Percentiles rank a stretch among this genome's conserved stretches.
phyloP scores from a whole-genome alignment of 257 asterid species.

The Forsythia viridissima region DNA sequence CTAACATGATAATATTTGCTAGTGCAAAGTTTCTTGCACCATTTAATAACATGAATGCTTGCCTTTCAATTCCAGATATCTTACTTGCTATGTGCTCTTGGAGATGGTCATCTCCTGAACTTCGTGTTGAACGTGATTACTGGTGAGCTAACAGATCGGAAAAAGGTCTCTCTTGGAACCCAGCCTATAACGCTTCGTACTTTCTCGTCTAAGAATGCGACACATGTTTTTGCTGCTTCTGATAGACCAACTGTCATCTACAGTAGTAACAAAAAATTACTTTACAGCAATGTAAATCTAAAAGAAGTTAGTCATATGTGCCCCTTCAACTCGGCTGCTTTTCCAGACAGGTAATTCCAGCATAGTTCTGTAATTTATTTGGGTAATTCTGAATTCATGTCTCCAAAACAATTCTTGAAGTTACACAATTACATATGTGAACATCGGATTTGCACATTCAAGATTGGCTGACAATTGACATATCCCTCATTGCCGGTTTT shows the following conservation, averaged over 20 bases:
- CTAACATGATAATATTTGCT: conserved; percentile 5
- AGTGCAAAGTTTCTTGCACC: neutral
- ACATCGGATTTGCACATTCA: neutral
- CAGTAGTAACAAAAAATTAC: conserved; percentile 96
- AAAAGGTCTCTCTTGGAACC: conserved; percentile 96
- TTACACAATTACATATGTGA: neutral
- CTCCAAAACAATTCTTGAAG: neutral
- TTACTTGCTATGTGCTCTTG: conserved; percentile 96
- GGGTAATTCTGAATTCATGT: neutral
- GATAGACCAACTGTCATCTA: conserved; percentile 96
- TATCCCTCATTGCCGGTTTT: neutral
- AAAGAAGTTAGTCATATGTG: conserved; percentile 98
- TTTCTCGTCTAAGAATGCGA: conserved; percentile 89
- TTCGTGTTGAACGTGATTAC: conserved; percentile 73
- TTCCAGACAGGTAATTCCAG: conserved; percentile 83
- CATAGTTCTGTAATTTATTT: conserved; percentile 19
- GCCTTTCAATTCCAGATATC: conserved; percentile 65
- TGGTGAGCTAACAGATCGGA: conserved; percentile 90
- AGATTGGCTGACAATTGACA: neutral
- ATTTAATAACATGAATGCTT: neutral
- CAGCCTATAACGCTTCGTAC: conserved; percentile 95
- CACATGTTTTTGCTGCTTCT: conserved; percentile 98
- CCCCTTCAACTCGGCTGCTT: conserved; percentile 98
- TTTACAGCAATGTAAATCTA: conserved; percentile 92
- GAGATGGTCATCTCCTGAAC: conserved; percentile 97